These are phyloP conservation scores for Trichoderma asperelloides DNA, from an alignment of 495 filamentous ascomycete species.

Conservation along the genomic window DNA sequence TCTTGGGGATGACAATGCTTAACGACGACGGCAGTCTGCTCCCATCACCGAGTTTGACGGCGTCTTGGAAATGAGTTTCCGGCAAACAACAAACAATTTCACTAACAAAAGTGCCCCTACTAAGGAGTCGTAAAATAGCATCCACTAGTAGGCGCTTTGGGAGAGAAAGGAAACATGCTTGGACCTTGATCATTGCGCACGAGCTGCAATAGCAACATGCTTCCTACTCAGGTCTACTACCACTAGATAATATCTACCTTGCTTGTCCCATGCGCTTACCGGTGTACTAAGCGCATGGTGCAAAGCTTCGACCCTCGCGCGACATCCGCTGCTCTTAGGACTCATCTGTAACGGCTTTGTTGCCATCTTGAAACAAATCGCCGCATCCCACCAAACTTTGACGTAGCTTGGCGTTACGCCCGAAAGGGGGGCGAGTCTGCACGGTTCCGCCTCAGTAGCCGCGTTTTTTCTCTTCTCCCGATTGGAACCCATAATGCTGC, in stretches of 20 bases:
- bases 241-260: too few relatives aligned
- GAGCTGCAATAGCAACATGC: too few relatives aligned
- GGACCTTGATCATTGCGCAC: too few relatives aligned
- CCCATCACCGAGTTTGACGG: neutral
- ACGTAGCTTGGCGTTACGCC: neutral
- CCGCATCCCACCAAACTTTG: conserved; percentile 1
- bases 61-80: neutral
- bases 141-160: too few relatives aligned
- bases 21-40: neutral
- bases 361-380: neutral
- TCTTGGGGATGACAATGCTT: neutral
- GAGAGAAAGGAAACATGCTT: too few relatives aligned
- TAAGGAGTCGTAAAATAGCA: too few relatives aligned
- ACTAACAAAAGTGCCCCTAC: neutral
- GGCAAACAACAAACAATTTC: too few relatives aligned
- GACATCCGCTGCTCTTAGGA: neutral
- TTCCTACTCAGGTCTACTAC: too few relatives aligned
- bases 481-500: neutral
- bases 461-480: neutral
- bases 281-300: neutral
- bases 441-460: neutral
- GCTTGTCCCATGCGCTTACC: neutral
- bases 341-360: neutral
- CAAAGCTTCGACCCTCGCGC: neutral
- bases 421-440: neutral